Evolutionary conservation across 2,329 filamentous ascomycete species (phyloP).

Genomic region (Scytalidium sp.): DNA sequence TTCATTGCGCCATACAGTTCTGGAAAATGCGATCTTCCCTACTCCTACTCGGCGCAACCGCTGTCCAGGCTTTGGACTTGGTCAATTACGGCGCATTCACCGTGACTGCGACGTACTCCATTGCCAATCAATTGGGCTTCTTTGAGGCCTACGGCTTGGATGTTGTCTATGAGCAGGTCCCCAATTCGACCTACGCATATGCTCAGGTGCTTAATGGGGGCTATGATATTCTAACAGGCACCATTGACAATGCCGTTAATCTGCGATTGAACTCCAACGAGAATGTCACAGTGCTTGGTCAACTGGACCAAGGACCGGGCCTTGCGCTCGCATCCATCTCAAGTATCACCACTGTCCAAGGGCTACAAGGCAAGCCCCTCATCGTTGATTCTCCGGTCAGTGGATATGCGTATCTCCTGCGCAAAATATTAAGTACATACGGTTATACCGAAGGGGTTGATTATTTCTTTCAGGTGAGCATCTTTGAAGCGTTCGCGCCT

Average conservation of each 20-base stretch:
- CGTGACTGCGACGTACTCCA: conserved; percentile 26
- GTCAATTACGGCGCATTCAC: conserved; percentile 14
- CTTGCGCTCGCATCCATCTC: conserved; percentile 25
- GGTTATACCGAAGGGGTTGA: conserved; percentile 16
- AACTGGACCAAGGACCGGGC: conserved; percentile 28
- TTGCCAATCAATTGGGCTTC: conserved; percentile 27
- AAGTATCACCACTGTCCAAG: conserved; percentile 20
- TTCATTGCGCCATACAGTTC: too few species aligned
- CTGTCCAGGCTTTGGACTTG: conserved; percentile 1
- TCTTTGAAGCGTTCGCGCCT: background rate
- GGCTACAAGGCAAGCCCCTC: conserved; percentile 24
- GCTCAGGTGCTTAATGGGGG: conserved; percentile 17
- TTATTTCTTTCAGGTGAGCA: conserved; percentile 16
- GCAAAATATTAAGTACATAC: conserved; percentile 14
- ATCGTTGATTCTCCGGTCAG: conserved; percentile 27
- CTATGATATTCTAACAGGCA: conserved; percentile 27
- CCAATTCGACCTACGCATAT: conserved; percentile 25
- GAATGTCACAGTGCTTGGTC: conserved; percentile 26
- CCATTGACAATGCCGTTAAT: conserved; percentile 28
- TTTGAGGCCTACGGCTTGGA: conserved; percentile 25
- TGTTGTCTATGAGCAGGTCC: conserved; percentile 25
- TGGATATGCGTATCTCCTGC: conserved; percentile 25
- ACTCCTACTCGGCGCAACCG: background rate
- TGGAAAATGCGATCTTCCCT: too few species aligned
- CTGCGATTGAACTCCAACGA: conserved; percentile 25